phyloP scores from a whole-genome alignment of 2,329 filamentous ascomycete genomes.

The Botrytis tulipae region DNA sequence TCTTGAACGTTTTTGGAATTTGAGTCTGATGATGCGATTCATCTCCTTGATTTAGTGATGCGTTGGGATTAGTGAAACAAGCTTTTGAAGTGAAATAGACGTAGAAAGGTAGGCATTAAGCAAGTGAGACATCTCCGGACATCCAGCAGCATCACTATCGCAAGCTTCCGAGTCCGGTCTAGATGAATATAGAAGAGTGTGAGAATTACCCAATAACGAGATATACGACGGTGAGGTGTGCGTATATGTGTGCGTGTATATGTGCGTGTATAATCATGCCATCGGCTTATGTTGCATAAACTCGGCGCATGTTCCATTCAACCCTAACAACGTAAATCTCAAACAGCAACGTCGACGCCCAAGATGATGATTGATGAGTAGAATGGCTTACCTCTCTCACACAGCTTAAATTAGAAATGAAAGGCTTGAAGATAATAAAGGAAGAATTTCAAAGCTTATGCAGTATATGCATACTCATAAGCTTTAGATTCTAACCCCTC shows the following conservation, averaged over 20 bases:
- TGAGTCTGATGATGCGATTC: background rate
- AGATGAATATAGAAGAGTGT: background rate
- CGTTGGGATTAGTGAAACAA: background rate
- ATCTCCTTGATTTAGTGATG: background rate
- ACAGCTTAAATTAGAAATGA: background rate
- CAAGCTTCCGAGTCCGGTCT: background rate
- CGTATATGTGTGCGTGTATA: background rate
- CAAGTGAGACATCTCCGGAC: background rate
- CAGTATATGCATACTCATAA: background rate
- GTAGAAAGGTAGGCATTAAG: no score
- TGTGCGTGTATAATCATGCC: background rate
- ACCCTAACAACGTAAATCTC: background rate
- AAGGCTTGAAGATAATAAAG: background rate
- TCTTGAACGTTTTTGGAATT: background rate
- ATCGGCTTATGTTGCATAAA: slow-evolving; percentile 2
- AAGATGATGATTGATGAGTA: background rate
- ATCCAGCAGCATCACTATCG: background rate
- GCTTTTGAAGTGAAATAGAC: background rate
- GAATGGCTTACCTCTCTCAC: background rate
- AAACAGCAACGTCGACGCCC: background rate
- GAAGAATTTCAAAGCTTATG: background rate
- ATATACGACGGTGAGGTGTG: background rate
- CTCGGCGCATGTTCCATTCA: background rate
- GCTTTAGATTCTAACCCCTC: background rate
- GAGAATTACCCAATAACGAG: background rate